A percentile compares a stretch with the other conserved stretches of the same genome.
phyloP scores from a whole-genome alignment of 306 rosid species.

The Rosa multiflora region DNA sequence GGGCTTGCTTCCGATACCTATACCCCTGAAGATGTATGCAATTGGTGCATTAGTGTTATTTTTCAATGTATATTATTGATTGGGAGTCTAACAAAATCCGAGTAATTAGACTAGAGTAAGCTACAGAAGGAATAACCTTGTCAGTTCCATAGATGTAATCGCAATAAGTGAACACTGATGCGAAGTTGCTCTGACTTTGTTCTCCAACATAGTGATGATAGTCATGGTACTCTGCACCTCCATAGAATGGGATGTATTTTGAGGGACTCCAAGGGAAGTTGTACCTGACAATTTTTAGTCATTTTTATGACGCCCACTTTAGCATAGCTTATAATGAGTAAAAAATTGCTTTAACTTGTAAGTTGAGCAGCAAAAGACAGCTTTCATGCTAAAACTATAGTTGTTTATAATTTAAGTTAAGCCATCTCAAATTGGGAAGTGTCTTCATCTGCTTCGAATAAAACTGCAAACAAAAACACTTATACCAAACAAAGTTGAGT shows the following conservation, averaged over 20 bases:
- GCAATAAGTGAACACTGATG: constrained; percentile 64
- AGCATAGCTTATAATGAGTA: no score
- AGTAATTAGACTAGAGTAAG: background rate
- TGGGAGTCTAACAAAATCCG: background rate
- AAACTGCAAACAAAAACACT: background rate
- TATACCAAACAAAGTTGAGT: background rate
- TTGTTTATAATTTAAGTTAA: no score
- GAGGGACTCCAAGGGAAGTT: constrained; percentile 57
- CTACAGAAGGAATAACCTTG: constrained; percentile 41
- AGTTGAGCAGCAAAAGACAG: no score
- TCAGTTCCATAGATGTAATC: constrained; percentile 70
- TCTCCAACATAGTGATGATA: constrained; percentile 71
- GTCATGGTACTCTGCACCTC: constrained; percentile 68
- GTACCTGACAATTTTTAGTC: constrained; percentile 30
- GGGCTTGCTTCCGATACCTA: constrained; percentile 46
- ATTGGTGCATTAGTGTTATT: background rate
- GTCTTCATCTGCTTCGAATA: background rate
- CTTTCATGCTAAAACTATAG: no score
- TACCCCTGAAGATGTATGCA: constrained; percentile 43
- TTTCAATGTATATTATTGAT: background rate
- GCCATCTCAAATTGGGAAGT: no score
- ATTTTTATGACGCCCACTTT: no score
- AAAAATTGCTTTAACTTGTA: no score
- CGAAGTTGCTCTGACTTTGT: constrained; percentile 70
- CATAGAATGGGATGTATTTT: constrained; percentile 64